Conservation (phyloP, 768 basidiomycete genomes). For the Leccinum broughii region DNA sequence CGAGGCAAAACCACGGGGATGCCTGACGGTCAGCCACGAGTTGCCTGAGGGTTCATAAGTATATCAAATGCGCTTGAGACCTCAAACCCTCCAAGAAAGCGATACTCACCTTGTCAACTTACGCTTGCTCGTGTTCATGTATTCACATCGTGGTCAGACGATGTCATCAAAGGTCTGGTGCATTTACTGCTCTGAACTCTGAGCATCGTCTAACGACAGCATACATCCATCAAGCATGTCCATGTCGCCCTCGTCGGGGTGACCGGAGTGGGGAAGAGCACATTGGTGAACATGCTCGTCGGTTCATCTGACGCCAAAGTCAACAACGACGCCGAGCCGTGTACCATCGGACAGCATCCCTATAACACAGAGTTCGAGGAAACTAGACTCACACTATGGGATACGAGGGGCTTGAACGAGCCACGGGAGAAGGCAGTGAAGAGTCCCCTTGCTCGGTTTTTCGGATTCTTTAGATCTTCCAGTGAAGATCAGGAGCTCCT, state of each 20-base stretch:
- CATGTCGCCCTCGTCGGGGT: slow-evolving; percentile 8
- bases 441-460: neutral
- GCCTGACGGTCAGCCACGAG: slow-evolving; percentile 5
- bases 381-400: too few species aligned
- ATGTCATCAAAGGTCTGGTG: slow-evolving; percentile 9
- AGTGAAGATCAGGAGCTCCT: slow-evolving; percentile 14
- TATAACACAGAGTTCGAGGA: too few species aligned
- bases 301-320: neutral
- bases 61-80: neutral
- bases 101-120: neutral
- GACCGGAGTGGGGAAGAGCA: slow-evolving; percentile 20
- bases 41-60: neutral
- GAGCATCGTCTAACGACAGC: slow-evolving; percentile 1
- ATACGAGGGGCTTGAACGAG: too few species aligned
- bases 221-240: slow-evolving; percentile 5
- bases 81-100: neutral
- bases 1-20: slow-evolving; percentile 1
- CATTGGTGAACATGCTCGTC: slow-evolving; percentile 17
- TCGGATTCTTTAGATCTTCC: slow-evolving; percentile 6
- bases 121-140: neutral
- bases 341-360: too few species aligned
- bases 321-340: neutral
- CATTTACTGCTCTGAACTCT: neutral
- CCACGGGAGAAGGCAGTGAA: too few species aligned
- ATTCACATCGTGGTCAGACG: neutral